A percentile compares a stretch with the other conserved stretches of the same genome.
phyloP scores from a whole-genome alignment of 2,329 filamentous ascomycete genomes.

The Botryosphaeria dothidea region DNA sequence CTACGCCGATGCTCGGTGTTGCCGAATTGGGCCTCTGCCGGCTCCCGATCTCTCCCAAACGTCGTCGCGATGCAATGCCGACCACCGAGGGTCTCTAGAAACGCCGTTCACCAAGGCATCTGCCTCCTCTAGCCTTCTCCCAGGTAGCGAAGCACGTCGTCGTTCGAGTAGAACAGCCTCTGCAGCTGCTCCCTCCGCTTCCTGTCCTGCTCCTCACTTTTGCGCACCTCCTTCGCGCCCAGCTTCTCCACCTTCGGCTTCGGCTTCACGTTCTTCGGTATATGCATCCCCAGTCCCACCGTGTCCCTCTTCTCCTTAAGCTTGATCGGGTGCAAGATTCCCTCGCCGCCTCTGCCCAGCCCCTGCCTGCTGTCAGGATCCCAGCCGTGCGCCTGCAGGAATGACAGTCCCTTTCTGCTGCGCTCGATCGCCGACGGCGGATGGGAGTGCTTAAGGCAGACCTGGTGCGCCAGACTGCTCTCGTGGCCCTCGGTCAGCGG shows the following conservation, averaged over 20 bases:
- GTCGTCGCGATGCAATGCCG: neutral
- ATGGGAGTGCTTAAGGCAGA: slow-evolving; percentile 67
- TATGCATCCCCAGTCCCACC: slow-evolving; percentile 66
- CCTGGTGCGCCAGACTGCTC: slow-evolving; percentile 69
- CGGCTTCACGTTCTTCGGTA: slow-evolving; percentile 31
- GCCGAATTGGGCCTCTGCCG: neutral
- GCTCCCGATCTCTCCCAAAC: neutral
- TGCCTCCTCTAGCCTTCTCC: slow-evolving; percentile 43
- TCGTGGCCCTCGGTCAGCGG: slow-evolving; percentile 52
- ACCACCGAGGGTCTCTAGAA: no score
- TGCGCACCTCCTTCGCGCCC: slow-evolving; percentile 57
- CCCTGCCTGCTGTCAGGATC: slow-evolving; percentile 72
- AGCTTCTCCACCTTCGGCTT: slow-evolving; percentile 34
- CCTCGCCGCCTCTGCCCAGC: slow-evolving; percentile 67
- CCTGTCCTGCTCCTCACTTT: slow-evolving; percentile 62
- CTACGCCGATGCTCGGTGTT: neutral
- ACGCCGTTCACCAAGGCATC: no score
- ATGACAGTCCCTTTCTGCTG: slow-evolving; percentile 66
- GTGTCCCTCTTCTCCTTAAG: slow-evolving; percentile 71
- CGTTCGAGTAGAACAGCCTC: slow-evolving; percentile 70
- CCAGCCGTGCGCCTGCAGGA: slow-evolving; percentile 70
- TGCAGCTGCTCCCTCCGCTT: slow-evolving; percentile 64
- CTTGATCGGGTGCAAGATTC: slow-evolving; percentile 76
- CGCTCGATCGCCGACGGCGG: slow-evolving; percentile 73
- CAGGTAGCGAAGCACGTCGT: slow-evolving; percentile 77